Evolutionary conservation across 306 rosid species (phyloP), one percentile per base, ranked within the genome.

Genomic region (Vicia faba): DNA sequence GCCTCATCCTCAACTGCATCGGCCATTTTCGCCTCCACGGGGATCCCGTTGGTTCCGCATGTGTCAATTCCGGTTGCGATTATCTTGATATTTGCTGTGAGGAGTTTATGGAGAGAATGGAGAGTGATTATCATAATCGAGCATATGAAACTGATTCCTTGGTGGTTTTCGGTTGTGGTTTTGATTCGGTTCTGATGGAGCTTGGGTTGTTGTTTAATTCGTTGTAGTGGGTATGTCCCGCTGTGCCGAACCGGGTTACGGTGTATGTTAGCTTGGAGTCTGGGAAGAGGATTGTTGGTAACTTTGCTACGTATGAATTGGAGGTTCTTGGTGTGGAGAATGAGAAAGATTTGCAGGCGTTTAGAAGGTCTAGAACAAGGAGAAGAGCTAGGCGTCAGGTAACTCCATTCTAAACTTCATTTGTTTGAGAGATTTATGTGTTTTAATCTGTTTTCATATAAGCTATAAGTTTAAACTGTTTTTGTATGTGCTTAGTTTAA

Each of bases 21-120:
- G 96, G 98, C 0, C 98, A 96, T 6, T 92, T 92, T 61, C 96
- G 96, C 72, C 92, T 73, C 81, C 82, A 84, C 64, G 98, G 96
- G 45, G 89, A 85, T 8, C 80, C 92, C 0, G 95, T 92, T 8
- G 96, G 85, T 0, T 76, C 87, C 2, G 95, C 97, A 0, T 92
- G 98, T 51, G 88, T 41, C 0, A 78, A 73, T 5, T 18, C 85
- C 0, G 96, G 96, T 2, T 85, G 91, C 61, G 92, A 92, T 63
- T 92, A 92, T 64, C 75, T 89, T 60, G 96, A 89, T 57, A 89
- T 92, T 13, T 84, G 83, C 18, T 96, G 98, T 2, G 96, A 89
- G 4, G 98, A 92, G 80, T 92, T 92, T 79, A 89, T 89, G 95
- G 98, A 89, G 76, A 79, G 84, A 11, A 68, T 75, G 80, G 98